A percentile compares a stretch with the other conserved stretches of the same genome.
Evolutionary conservation across 164 flowering plant species (phyloP).

Genomic region (Houttuynia cordata): DNA sequence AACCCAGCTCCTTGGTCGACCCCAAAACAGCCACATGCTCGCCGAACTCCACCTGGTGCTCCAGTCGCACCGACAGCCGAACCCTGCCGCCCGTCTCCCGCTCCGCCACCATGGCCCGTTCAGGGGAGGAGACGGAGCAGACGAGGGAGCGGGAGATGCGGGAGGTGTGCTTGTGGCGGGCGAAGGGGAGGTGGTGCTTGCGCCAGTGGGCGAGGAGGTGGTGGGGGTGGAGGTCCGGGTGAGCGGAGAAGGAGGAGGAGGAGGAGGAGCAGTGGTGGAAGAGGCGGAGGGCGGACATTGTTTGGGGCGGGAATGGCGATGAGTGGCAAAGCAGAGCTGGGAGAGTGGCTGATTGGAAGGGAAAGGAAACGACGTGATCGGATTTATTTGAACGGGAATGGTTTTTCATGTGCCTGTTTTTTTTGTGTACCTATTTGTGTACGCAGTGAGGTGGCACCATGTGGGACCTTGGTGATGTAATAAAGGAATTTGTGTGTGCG

Average conservation of each 20-base stretch:
- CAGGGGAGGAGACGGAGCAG: constrained; percentile 15
- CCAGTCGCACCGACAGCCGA: constrained; percentile 28
- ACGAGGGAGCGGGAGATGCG: constrained; percentile 9
- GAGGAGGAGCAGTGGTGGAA: constrained; percentile 11
- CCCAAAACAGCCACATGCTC: constrained; percentile 63
- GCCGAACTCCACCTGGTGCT: constrained; percentile 79
- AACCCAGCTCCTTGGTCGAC: constrained; percentile 62
- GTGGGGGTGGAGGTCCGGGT: not conserved
- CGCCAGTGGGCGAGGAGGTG: constrained; percentile 6
- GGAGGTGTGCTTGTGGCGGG: constrained; percentile 4
- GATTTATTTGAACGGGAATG: too few species aligned
- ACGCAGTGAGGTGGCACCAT: too few species aligned
- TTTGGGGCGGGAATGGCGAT: too few species aligned
- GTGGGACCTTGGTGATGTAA: too few species aligned
- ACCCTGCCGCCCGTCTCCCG: constrained; percentile 30
- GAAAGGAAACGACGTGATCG: too few species aligned
- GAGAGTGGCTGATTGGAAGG: too few species aligned
- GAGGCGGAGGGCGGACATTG: constrained; percentile 1
- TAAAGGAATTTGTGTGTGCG: too few species aligned
- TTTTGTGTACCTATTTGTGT: too few species aligned
- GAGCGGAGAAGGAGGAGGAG: not conserved
- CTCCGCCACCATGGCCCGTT: constrained; percentile 15
- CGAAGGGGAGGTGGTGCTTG: not conserved
- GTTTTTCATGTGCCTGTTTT: too few species aligned
- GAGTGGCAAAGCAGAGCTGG: too few species aligned